These are phyloP conservation scores for Cryptomeria japonica DNA, from an alignment of 75 land plant genomes.

Conservation along the genomic window DNA sequence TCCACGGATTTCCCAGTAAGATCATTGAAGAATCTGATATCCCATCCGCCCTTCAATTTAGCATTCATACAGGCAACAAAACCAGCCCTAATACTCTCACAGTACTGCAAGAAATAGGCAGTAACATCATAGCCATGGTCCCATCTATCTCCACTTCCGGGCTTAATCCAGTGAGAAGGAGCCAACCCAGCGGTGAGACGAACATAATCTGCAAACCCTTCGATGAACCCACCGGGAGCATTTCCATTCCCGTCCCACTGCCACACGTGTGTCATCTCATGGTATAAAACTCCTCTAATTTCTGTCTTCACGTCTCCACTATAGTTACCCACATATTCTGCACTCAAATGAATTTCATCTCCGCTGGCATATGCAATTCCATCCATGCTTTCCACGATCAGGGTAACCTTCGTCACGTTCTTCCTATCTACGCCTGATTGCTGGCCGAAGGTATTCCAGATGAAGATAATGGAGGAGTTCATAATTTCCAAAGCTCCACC, in stretches of 20 bases:
- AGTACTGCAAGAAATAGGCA: background rate
- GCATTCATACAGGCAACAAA: slow-evolving; percentile 45
- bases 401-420: slow-evolving; percentile 16
- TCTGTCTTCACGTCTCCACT: slow-evolving; percentile 42
- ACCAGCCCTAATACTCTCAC: slow-evolving; percentile 38
- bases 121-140: no score
- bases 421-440: slow-evolving; percentile 21
- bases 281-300: slow-evolving; percentile 51
- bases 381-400: slow-evolving; percentile 30
- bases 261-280: slow-evolving; percentile 72
- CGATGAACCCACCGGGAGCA: background rate
- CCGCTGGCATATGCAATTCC: slow-evolving; percentile 36
- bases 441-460: no score
- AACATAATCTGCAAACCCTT: slow-evolving; percentile 13
- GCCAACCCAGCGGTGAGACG: slow-evolving; percentile 38
- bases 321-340: slow-evolving; percentile 32
- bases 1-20: no score
- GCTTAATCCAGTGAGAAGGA: slow-evolving; percentile 44
- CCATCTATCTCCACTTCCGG: no score
- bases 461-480: no score
- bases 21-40: no score
- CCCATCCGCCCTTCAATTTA: no score
- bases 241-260: slow-evolving; percentile 53
- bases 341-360: slow-evolving; percentile 44
- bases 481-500: no score